Evolutionary conservation across 2,329 filamentous ascomycete species (phyloP).

Genomic region (Sporothrix sp.): DNA sequence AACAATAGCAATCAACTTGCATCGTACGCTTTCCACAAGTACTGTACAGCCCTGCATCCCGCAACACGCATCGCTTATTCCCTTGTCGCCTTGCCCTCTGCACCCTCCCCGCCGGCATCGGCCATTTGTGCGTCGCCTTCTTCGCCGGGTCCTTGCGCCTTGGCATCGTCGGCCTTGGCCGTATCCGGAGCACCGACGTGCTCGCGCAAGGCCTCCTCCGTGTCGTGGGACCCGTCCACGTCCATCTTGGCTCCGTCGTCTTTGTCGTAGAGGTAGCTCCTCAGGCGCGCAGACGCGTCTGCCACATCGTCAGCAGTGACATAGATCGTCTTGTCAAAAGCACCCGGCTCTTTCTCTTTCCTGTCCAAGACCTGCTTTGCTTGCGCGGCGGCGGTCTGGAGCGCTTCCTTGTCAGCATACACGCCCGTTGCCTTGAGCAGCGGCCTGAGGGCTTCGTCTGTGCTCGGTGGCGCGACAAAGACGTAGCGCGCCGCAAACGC

Average conservation of each 20-base stretch:
- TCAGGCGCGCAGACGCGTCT: constrained; percentile 37
- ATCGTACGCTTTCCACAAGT: background rate
- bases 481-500: constrained; percentile 46
- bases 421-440: constrained; percentile 33
- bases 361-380: constrained; percentile 34
- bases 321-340: constrained; percentile 42
- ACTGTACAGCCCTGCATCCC: background rate
- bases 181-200: background rate
- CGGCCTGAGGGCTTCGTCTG: constrained; percentile 27
- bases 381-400: constrained; percentile 34
- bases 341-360: constrained; percentile 28
- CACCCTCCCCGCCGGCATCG: constrained; percentile 1
- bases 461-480: constrained; percentile 37
- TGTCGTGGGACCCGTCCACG: background rate
- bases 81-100: background rate
- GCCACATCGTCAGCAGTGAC: constrained; percentile 38
- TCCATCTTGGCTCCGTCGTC: background rate
- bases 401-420: constrained; percentile 39
- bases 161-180: background rate
- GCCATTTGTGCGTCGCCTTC: constrained; percentile 11
- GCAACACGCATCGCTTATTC: background rate
- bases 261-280: constrained; percentile 37
- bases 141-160: background rate
- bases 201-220: background rate
- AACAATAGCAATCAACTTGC: background rate